Conservation (phyloP, 129 eudicot genomes). For the Kitagawia praeruptora region DNA sequence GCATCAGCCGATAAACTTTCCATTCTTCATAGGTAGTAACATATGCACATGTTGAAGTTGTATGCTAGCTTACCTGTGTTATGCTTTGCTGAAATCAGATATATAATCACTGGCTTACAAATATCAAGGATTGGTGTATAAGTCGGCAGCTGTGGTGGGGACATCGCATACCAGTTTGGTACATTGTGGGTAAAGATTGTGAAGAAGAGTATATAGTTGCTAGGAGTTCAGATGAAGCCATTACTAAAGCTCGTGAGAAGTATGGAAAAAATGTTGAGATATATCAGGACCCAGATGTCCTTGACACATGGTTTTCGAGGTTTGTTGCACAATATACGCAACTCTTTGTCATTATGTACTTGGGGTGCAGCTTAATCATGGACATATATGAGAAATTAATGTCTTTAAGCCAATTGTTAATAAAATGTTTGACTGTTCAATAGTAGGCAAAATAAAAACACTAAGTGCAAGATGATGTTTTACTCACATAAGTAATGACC, state of each 20-base stretch:
- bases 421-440: background rate
- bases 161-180: conserved; percentile 99
- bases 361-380: background rate
- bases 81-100: conserved; percentile 40
- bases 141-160: conserved; percentile 99
- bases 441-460: background rate
- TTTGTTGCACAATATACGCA: conserved; percentile 21
- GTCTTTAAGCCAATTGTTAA: background rate
- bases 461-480: background rate
- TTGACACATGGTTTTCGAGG: conserved; percentile 99
- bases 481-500: background rate
- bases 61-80: conserved; percentile 12
- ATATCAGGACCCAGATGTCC: conserved; percentile 99
- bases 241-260: conserved; percentile 56
- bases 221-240: conserved; percentile 64
- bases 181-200: conserved; percentile 69
- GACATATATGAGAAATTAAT: background rate
- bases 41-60: background rate
- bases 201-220: conserved; percentile 94
- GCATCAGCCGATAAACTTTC: background rate
- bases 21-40: background rate
- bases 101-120: conserved; percentile 91
- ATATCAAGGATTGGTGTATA: conserved; percentile 98
- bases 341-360: background rate
- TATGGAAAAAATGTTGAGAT: conserved; percentile 79